Evolutionary conservation across 2,329 filamentous ascomycete genomes (phyloP), one percentile per base, ranked within the genome.

Genomic region (Penicillium digitatum): DNA sequence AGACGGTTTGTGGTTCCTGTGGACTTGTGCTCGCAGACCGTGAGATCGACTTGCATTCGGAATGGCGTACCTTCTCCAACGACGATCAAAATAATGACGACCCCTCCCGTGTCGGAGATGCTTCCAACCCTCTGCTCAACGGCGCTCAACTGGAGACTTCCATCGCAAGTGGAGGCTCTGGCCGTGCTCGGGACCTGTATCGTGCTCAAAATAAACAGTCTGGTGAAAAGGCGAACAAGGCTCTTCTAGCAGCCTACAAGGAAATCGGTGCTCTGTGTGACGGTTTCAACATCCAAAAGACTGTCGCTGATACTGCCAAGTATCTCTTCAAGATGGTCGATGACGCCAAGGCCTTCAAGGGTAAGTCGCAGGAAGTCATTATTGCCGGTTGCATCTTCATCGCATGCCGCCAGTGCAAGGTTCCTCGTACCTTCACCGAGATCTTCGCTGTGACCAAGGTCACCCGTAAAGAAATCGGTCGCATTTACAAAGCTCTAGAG

Each of bases 61-160:
- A 99, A 78, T 99, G 94, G 94, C 90, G 94, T 71, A 99, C 94
- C 0, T 99, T 99, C 77, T 91, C 92, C 70, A 97, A 97, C 72
- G 94, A 99, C 69, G 95, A 99, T 72, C 90, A 96, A 73, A 90
- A 90, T 68, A 92, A 89, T 69, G 95, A 97, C 66, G 94, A 99
- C 64, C 94, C 95, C 5, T 96, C 91, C 56, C 94, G 94, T 90
- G 93, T 99, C 62, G 94, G 94, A 78, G 94, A 97, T 66, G 89
- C 88, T 6, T 87, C 88, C 57, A 96, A 97, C 69, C 87, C 90
- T 51, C 85, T 99, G 40, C 82, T 96, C 55, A 91, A 95, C 68
- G 92, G 91, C 54, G 88, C 90, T 61, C 91, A 96, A 76, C 85
- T 96, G 43, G 86, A 92, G 69, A 96, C 92, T 6, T 86, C 82